Evolutionary conservation across 140 eudicot genomes (phyloP), one percentile per base, ranked within the genome.

Genomic region (Bidens hawaiensis): DNA sequence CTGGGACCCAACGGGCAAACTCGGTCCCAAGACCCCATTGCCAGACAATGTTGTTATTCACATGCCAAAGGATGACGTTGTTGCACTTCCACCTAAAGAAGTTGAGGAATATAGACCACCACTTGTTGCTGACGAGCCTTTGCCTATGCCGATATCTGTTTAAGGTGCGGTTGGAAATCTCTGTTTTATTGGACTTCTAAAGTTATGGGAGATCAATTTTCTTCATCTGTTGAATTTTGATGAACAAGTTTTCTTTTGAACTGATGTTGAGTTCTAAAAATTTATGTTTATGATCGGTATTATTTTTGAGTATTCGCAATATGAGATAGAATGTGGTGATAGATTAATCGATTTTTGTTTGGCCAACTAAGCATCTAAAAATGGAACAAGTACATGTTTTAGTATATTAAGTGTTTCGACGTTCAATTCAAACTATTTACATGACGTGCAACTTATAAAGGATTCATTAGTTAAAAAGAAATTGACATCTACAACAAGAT

Each of bases 1-100:
- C 64, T 87, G 95, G 95, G 95, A 87, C 63, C 88, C 95, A 5
- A 78, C 86, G 5, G 93, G 95, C 12, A 83, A 80, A 71, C 76
- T 72, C 40, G 95, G 95, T 1, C 95, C 95, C 0, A 75, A 60
- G 16, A 83, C 91, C 3, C 91, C 95, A 2, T 50, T 87, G 9
- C 95, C 95, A 0, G 95, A 87, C 67, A 54, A 83, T 3, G 95
- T 86, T 17, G 74, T 74, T 0, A 86, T 86, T 23, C 95, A 80
- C 65, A 74, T 79, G 45, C 88, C 87, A 3, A 87, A 87, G 75
- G 94, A 85, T 6, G 78, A 73, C 14, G 54, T 73, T 4, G 33
- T 73, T 12, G 64, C 60, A 27, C 65, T 24, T 8, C 60, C 67
- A 3, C 78, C 72, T 1, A 73, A 73, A 34, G 94, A 85, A 23